A percentile compares a stretch with the other conserved stretches of the same genome.
These are phyloP conservation scores for Tetratostichococcus sp. DNA, from an alignment of 139 green algal genomes.

Conservation along the genomic window DNA sequence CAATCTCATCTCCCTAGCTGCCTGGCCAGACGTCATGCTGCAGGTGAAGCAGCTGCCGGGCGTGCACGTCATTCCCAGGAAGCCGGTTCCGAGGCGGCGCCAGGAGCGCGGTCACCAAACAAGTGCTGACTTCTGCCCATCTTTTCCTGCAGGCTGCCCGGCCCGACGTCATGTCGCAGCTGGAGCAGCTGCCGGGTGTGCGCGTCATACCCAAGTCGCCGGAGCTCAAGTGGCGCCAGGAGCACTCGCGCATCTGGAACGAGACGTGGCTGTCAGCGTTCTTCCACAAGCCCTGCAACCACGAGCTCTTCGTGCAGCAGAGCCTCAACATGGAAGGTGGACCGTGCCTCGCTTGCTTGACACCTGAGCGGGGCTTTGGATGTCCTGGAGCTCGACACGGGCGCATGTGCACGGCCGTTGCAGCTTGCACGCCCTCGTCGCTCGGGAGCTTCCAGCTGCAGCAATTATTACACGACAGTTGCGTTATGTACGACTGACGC, in stretches of 20 bases:
- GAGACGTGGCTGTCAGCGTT: conserved; percentile 77
- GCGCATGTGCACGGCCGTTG: no score
- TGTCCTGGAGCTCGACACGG: no score
- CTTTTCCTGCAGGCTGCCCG: conserved; percentile 17
- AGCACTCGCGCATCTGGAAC: conserved; percentile 67
- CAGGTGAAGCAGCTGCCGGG: background rate
- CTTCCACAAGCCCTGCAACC: conserved; percentile 86
- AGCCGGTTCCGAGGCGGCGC: background rate
- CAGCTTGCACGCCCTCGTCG: no score
- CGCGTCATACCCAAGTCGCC: conserved; percentile 39
- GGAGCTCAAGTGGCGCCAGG: conserved; percentile 39
- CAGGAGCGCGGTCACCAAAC: background rate
- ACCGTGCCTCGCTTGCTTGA: no score
- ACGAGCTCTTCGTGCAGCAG: conserved; percentile 84
- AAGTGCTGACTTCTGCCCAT: background rate
- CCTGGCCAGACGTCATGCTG: background rate
- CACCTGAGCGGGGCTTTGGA: no score
- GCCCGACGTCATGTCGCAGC: conserved; percentile 11
- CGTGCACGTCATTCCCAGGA: background rate
- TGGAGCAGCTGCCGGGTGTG: conserved; percentile 35
- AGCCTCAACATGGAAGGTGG: conserved; percentile 76
- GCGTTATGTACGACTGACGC: no score
- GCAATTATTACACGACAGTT: no score
- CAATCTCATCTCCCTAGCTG: no score
- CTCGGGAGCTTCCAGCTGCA: no score